Evolutionary conservation across 2,329 filamentous ascomycete species (phyloP).

Genomic region (Fusarium redolens): DNA sequence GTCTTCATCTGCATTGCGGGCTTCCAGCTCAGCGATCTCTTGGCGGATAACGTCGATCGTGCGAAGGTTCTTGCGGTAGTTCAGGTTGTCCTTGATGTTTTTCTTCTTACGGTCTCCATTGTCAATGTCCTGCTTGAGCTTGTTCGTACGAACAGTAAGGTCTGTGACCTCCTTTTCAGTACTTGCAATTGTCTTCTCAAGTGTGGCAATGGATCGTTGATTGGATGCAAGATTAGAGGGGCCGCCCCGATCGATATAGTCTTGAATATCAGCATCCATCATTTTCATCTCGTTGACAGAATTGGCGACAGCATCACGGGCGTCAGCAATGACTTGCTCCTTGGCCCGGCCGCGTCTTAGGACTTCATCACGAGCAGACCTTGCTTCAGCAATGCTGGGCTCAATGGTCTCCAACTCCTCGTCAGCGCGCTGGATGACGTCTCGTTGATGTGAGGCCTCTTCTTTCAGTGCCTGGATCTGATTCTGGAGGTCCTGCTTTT

Average conservation of each 20-base stretch:
- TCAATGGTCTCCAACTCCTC: conserved; percentile 78
- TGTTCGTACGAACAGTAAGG: conserved; percentile 78
- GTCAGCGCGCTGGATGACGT: conserved; percentile 76
- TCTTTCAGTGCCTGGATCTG: conserved; percentile 81
- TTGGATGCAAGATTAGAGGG: conserved; percentile 76
- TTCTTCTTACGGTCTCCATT: conserved; percentile 86
- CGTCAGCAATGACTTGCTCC: conserved; percentile 77
- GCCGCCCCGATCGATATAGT: conserved; percentile 82
- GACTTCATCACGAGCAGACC: conserved; percentile 81
- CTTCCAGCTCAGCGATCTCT: conserved; percentile 80
- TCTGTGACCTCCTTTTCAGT: conserved; percentile 75
- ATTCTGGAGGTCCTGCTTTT: conserved; percentile 75
- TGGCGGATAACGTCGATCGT: conserved; percentile 73
- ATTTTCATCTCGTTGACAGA: conserved; percentile 82
- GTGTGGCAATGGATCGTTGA: conserved; percentile 72
- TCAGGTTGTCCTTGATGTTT: conserved; percentile 89
- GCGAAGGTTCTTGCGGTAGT: conserved; percentile 80
- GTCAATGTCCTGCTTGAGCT: conserved; percentile 79
- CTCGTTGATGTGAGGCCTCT: conserved; percentile 74
- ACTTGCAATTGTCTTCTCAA: conserved; percentile 73
- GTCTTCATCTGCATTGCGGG: conserved; percentile 84
- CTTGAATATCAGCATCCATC: conserved; percentile 80
- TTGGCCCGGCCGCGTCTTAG: conserved; percentile 76
- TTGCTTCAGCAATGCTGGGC: conserved; percentile 80
- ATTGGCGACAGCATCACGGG: conserved; percentile 76